A percentile compares a stretch with the other conserved stretches of the same genome.
Evolutionary conservation across 805 yeast species (phyloP).

Genomic region (Teunomyces kruisii): DNA sequence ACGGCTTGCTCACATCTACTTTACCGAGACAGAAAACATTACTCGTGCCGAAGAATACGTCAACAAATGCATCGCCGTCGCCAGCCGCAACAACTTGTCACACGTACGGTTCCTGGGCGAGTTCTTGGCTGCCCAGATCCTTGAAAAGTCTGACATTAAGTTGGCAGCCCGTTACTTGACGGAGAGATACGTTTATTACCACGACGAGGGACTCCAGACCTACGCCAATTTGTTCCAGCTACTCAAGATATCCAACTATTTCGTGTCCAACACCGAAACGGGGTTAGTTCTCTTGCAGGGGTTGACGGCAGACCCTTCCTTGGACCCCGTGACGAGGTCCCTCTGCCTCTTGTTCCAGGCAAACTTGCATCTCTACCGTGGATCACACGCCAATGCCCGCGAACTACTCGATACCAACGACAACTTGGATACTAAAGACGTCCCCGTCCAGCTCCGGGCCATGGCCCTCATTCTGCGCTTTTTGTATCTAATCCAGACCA

Average conservation of each 20-base stretch:
- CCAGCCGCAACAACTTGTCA: slow-evolving; percentile 27
- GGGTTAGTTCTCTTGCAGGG: slow-evolving; percentile 18
- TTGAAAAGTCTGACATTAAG: slow-evolving; percentile 24
- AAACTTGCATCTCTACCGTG: slow-evolving; percentile 17
- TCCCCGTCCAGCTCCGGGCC: slow-evolving; percentile 15
- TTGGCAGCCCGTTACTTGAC: slow-evolving; percentile 31
- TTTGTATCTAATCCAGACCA: slow-evolving; percentile 12
- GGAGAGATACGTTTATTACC: slow-evolving; percentile 19
- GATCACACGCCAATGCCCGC: slow-evolving; percentile 11
- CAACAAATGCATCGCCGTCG: slow-evolving; percentile 27
- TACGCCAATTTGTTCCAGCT: slow-evolving; percentile 29
- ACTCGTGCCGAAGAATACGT: slow-evolving; percentile 42
- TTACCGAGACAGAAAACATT: slow-evolving; percentile 41
- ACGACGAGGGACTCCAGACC: slow-evolving; percentile 9
- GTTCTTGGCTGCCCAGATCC: slow-evolving; percentile 36
- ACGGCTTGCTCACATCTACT: slow-evolving; percentile 36
- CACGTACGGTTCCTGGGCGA: slow-evolving; percentile 29
- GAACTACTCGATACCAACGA: slow-evolving; percentile 9
- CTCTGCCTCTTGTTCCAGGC: slow-evolving; percentile 15
- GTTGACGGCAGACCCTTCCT: slow-evolving; percentile 1
- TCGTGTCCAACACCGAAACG: slow-evolving; percentile 24
- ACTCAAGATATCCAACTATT: slow-evolving; percentile 28
- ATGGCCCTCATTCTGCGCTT: slow-evolving; percentile 14
- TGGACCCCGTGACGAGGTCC: slow-evolving; percentile 8
- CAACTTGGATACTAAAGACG: not conserved